Conservation (phyloP, 352 stramenopile species). For the Pythium dissimile region DNA sequence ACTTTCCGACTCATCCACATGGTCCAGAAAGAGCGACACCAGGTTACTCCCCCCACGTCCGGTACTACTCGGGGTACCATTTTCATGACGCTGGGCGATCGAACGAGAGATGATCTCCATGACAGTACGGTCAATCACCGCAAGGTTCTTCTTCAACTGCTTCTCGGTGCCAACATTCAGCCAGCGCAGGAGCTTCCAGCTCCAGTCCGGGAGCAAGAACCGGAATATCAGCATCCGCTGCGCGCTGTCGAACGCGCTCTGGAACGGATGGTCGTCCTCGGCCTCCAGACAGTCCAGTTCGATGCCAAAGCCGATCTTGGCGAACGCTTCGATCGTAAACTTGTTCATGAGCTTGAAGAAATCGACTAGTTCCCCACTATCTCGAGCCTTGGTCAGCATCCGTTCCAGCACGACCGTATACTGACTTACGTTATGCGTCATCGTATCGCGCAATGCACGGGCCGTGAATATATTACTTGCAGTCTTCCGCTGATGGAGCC, state of each 20-base stretch:
- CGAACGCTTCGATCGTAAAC: conserved; percentile 48
- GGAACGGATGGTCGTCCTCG: conserved; percentile 45
- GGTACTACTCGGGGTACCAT: no score
- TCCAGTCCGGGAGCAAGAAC: conserved; percentile 33
- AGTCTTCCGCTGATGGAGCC: conserved; percentile 1
- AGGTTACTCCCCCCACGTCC: conserved; percentile 28
- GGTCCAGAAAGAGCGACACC: conserved; percentile 48
- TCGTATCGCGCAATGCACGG: conserved; percentile 29
- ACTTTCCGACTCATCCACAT: conserved; percentile 14
- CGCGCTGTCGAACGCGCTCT: conserved; percentile 38
- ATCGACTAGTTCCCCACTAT: conserved; percentile 14
- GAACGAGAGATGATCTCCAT: conserved; percentile 38
- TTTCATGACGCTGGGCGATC: conserved; percentile 18
- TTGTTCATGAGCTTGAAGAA: conserved; percentile 38
- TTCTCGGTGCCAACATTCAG: conserved; percentile 31
- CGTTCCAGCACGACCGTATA: conserved; percentile 17
- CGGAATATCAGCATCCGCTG: conserved; percentile 25
- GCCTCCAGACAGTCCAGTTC: conserved; percentile 36
- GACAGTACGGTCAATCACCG: conserved; percentile 40
- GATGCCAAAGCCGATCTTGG: conserved; percentile 55
- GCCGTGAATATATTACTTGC: conserved; percentile 45
- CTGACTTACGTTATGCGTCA: conserved; percentile 20
- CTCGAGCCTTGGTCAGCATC: conserved; percentile 4
- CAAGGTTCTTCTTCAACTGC: conserved; percentile 27
- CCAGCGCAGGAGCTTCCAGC: conserved; percentile 38